These are phyloP conservation scores for Vigna mungo DNA, from an alignment of 306 rosid genomes.

Conservation along the genomic window DNA sequence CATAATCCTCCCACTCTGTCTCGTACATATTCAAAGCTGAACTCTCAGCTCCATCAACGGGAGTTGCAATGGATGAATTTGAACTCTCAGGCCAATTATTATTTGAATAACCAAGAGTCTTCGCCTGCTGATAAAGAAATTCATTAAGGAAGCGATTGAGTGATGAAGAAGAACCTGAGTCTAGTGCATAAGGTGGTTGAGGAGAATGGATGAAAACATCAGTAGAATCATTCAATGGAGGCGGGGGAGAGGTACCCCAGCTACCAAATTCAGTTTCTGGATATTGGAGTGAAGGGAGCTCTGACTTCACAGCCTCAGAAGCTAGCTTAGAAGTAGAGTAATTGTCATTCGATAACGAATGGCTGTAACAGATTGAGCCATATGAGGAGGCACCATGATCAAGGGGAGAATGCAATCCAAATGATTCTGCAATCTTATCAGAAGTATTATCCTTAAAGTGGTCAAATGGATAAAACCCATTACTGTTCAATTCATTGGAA, in stretches of 20 bases:
- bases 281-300: conserved; percentile 99
- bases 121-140: conserved; percentile 71
- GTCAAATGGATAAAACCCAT: conserved; percentile 57
- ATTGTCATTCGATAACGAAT: conserved; percentile 87
- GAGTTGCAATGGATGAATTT: conserved; percentile 70
- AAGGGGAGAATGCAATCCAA: conserved; percentile 58
- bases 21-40: conserved; percentile 61
- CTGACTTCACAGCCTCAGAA: conserved; percentile 80
- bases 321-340: conserved; percentile 84
- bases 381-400: conserved; percentile 62
- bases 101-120: conserved; percentile 58
- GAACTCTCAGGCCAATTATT: conserved; percentile 71
- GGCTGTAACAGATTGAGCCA: conserved; percentile 62
- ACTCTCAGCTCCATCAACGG: conserved; percentile 62
- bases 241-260: conserved; percentile 71
- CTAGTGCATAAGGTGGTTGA: conserved; percentile 54
- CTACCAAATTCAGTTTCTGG: conserved; percentile 76
- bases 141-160: conserved; percentile 76
- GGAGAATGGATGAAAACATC: conserved; percentile 75
- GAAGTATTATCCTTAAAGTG: conserved; percentile 56
- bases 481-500: conserved; percentile 52
- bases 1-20: conserved; percentile 72
- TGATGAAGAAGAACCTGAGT: conserved; percentile 68
- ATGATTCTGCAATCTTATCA: conserved; percentile 54
- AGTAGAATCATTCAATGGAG: conserved; percentile 65